Conservation (phyloP, 495 filamentous ascomycete species). For the Aspergillus diversus region DNA sequence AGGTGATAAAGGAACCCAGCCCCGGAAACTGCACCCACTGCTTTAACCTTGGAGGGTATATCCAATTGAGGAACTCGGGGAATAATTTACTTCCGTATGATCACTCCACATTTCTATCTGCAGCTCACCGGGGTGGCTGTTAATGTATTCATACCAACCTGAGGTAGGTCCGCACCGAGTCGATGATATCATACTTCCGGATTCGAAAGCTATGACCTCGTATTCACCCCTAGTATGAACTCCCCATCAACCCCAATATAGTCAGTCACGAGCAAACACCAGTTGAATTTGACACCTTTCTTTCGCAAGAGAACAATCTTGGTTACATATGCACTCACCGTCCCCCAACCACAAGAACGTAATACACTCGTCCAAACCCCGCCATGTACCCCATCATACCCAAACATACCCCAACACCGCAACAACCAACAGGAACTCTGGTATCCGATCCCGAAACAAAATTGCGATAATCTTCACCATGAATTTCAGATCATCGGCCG, state of each 20-base stretch:
- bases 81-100: too few relatives aligned
- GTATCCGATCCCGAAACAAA: constrained; percentile 22
- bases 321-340: neutral
- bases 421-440: neutral
- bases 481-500: constrained; percentile 44
- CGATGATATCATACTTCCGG: too few relatives aligned
- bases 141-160: too few relatives aligned
- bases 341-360: neutral
- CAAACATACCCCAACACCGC: neutral
- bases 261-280: neutral
- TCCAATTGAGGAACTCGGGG: neutral
- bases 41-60: neutral
- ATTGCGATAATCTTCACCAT: constrained; percentile 46
- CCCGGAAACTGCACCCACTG: neutral
- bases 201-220: too few relatives aligned
- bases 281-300: neutral
- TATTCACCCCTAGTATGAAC: neutral
- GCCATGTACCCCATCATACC: neutral
- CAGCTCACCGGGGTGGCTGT: too few relatives aligned
- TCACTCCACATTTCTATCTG: too few relatives aligned
- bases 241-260: constrained; percentile 2
- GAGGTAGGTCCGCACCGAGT: too few relatives aligned
- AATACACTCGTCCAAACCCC: constrained; percentile 1
- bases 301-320: neutral
- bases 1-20: neutral